Base-by-base conservation (phyloP, 768 basidiomycete genomes). In the Leccinum subtestaceum region DNA sequence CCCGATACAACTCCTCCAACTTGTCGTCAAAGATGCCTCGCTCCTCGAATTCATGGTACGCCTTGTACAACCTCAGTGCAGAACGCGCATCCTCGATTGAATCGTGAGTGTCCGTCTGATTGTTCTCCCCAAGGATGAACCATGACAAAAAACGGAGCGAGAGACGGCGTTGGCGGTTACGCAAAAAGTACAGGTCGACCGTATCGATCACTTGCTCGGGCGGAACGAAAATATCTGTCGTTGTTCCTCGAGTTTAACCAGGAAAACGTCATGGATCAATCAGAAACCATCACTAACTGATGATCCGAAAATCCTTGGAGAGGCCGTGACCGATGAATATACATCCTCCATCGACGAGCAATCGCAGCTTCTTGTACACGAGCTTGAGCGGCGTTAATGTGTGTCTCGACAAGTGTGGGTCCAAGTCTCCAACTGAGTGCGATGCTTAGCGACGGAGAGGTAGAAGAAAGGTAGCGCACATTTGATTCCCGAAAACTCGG, bases 301-400 rank as follows among this genome's bases (percentile, higher is more conserved):
- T 99, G 57, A 96, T 98, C 11, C 96, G 85, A 77, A 98, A 98
- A 72, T 99, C 97, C 70, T 98, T 98, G 15, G 93, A 89, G 17
- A 99, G 82, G 5, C 97, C 97, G 67, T 99, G 97, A 1, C 97
- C 97, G 56, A 98, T 89, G 70, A 99, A 99, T 58, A 94, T 90
- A 69, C 97, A 99, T 5, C 95, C 95, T 23, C 88, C 81, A 70
- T 99, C 97, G 19, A 98, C 94, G 5, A 98, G 79, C 19, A 95
- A 74, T 2, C 97, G 85, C 12, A 99, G 78, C 71, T 99, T 99
- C 80, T 98, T 98, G 77, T 98, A 99, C 2, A 95, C 97, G n/a
- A 96, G 83, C 69, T 99, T 99, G 59, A 98, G 77, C 0, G 97
- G 96, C 2, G 96, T 97, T 49, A 98, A 79, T 0, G 95, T 97